Percentiles rank a stretch among this genome's conserved stretches.
These are phyloP conservation scores for Mortierella antarctica DNA, from an alignment of 192 early-diverging fungal species.

Conservation along the genomic window DNA sequence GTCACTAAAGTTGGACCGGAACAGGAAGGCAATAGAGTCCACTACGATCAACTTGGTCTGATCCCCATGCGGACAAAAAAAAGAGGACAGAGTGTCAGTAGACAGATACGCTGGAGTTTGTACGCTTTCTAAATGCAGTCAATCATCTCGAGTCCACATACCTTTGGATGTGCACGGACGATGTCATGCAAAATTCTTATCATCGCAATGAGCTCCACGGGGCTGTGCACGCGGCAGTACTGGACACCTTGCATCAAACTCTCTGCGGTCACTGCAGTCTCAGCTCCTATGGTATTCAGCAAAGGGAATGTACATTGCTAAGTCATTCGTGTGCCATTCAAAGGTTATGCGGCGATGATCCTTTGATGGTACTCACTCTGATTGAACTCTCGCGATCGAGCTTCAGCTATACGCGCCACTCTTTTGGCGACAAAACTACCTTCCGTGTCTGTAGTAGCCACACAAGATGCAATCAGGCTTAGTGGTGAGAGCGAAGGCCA, in stretches of 20 bases:
- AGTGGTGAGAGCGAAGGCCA: no score
- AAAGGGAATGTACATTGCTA: not conserved
- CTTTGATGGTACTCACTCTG: not conserved
- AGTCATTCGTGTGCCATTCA: not conserved
- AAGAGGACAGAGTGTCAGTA: not conserved
- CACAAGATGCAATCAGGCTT: not conserved
- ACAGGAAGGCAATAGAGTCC: conserved; percentile 38
- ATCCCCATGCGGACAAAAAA: not conserved
- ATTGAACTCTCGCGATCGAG: not conserved
- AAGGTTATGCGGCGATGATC: not conserved
- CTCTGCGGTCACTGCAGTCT: not conserved
- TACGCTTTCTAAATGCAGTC: not conserved
- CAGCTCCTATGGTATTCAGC: not conserved
- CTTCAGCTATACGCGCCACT: conserved; percentile 20
- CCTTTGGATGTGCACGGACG: conserved; percentile 19
- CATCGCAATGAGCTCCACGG: conserved; percentile 45
- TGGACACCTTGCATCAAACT: conserved; percentile 36
- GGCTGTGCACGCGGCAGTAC: conserved; percentile 51
- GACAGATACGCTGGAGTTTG: not conserved
- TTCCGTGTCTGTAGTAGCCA: conserved; percentile 27
- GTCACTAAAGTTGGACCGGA: conserved; percentile 46
- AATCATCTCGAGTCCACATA: not conserved
- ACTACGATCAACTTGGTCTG: conserved; percentile 40
- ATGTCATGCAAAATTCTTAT: conserved; percentile 24
- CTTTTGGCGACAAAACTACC: conserved; percentile 49